Evolutionary conservation across 73 alveolate genomes (phyloP).

Genomic region (Tetrahymena elliotti): DNA sequence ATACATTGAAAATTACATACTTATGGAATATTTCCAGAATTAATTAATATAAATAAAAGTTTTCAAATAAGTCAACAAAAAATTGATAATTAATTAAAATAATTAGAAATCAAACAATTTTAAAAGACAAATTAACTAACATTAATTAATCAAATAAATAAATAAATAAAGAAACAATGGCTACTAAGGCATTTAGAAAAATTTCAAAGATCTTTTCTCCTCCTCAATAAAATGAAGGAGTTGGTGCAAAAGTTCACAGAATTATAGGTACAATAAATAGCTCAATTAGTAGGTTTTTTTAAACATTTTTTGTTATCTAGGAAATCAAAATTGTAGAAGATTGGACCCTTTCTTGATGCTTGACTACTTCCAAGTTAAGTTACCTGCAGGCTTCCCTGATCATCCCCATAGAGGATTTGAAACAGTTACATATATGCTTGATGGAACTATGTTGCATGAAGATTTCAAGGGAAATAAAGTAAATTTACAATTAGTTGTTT

Average conservation of each 20-base stretch:
- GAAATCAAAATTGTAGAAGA: slow-evolving; percentile 22
- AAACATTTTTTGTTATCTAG: neutral
- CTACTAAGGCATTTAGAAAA: neutral
- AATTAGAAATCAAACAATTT: neutral
- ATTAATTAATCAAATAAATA: neutral
- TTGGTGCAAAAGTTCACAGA: slow-evolving; percentile 73
- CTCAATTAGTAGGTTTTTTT: neutral
- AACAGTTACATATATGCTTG: slow-evolving; percentile 85
- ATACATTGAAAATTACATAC: neutral
- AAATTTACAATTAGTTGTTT: neutral
- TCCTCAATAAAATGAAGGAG: slow-evolving; percentile 61
- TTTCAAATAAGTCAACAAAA: neutral
- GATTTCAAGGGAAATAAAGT: slow-evolving; percentile 40
- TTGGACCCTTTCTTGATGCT: slow-evolving; percentile 79
- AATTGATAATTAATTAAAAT: too few relatives aligned
- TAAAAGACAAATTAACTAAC: neutral
- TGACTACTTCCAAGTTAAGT: slow-evolving; percentile 57
- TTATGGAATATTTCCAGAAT: neutral
- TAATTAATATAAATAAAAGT: too few relatives aligned
- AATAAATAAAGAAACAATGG: neutral
- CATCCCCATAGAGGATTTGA: slow-evolving; percentile 97
- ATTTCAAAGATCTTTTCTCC: slow-evolving; percentile 12
- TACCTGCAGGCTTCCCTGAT: slow-evolving; percentile 96
- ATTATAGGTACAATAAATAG: slow-evolving; percentile 47
- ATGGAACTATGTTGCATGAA: slow-evolving; percentile 67